Conservation (phyloP, 805 yeast genomes). For the Saccharomycopsis sp. region DNA sequence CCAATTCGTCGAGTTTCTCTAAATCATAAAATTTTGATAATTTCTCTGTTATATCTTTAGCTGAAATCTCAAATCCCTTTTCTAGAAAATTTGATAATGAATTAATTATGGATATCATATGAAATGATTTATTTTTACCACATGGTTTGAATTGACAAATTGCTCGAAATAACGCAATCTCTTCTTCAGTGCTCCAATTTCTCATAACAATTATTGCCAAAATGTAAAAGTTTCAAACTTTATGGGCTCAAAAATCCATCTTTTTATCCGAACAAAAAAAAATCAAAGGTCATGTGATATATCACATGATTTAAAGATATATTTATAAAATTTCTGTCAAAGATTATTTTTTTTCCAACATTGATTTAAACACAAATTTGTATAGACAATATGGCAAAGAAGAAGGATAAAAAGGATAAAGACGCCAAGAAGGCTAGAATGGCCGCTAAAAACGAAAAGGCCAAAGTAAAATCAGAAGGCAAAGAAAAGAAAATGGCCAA, state of each 20-base stretch:
- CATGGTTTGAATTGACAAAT: constrained; percentile 17
- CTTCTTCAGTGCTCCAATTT: constrained; percentile 16
- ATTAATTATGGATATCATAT: constrained; percentile 15
- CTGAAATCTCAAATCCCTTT: too few relatives aligned
- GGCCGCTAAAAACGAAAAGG: constrained; percentile 75
- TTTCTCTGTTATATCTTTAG: constrained; percentile 47
- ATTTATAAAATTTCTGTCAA: too few relatives aligned
- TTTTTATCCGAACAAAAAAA: too few relatives aligned
- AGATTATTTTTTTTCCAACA: too few relatives aligned
- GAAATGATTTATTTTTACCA: constrained; percentile 16
- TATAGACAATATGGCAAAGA: constrained; percentile 94
- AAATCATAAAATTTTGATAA: constrained; percentile 45
- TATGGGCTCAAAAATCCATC: too few relatives aligned
- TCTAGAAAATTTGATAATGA: too few relatives aligned
- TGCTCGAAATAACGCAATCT: constrained; percentile 14
- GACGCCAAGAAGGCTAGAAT: constrained; percentile 86
- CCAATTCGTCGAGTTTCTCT: constrained; percentile 46
- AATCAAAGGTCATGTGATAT: too few relatives aligned
- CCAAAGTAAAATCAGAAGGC: constrained; percentile 56
- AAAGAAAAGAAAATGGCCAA: constrained; percentile 68
- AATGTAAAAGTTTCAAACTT: not conserved
- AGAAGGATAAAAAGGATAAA: constrained; percentile 69
- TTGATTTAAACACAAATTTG: too few relatives aligned
- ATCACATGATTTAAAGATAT: too few relatives aligned
- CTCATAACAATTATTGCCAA: constrained; percentile 5